Percentiles rank a stretch among this genome's conserved stretches.
Evolutionary conservation across 306 rosid genomes (phyloP).

Genomic region (Prunus campanulata): DNA sequence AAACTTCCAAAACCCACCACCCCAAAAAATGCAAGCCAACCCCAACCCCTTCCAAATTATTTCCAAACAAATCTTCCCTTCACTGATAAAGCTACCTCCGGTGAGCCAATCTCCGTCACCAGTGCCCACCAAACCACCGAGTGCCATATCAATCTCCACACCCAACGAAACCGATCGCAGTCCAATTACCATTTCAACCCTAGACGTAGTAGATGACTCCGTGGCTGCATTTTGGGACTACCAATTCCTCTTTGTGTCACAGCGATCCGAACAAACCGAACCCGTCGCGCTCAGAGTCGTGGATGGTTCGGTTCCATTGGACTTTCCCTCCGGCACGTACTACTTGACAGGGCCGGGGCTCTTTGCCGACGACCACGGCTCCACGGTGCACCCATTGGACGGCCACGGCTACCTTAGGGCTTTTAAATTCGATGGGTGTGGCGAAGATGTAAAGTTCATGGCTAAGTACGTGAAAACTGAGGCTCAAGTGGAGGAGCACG

Average conservation of each 20-base stretch:
- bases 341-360: conserved; percentile 82
- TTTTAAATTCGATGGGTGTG: conserved; percentile 41
- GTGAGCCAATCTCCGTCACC: conserved; percentile 17
- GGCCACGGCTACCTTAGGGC: conserved; percentile 91
- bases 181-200: conserved; percentile 19
- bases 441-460: conserved; percentile 54
- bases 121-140: conserved; percentile 19
- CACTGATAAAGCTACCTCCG: conserved; percentile 33
- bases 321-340: conserved; percentile 80
- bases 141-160: conserved; percentile 43
- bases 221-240: conserved; percentile 76
- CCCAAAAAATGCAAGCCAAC: conserved; percentile 50
- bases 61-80: conserved; percentile 32
- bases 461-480: conserved; percentile 83
- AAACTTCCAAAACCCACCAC: background rate
- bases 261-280: conserved; percentile 51
- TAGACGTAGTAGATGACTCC: conserved; percentile 44
- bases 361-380: conserved; percentile 80
- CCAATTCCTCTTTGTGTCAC: conserved; percentile 76
- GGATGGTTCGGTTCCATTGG: conserved; percentile 55
- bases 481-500: conserved; percentile 79
- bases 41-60: conserved; percentile 30
- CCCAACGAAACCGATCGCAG: conserved; percentile 16
- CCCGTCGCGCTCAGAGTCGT: conserved; percentile 39
- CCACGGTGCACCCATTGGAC: conserved; percentile 85